Evolutionary conservation across 2,329 filamentous ascomycete species (phyloP).

Genomic region (Cladorrhinum sp.): DNA sequence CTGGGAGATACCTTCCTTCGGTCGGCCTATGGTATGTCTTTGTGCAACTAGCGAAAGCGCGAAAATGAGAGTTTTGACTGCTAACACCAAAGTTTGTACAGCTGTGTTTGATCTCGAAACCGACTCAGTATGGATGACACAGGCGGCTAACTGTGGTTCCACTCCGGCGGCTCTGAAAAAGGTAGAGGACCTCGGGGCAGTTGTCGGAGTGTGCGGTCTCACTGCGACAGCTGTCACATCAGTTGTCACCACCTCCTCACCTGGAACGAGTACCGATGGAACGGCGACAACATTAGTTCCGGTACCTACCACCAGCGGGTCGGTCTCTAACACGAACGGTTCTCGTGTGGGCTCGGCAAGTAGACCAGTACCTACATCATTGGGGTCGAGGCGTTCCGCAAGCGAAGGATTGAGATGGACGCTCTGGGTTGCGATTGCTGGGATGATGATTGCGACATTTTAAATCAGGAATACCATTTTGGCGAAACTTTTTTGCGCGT

Average conservation of each 20-base stretch:
- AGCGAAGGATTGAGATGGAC: neutral
- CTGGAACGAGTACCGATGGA: slow-evolving; percentile 1
- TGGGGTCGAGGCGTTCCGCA: neutral
- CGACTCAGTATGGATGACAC: slow-evolving; percentile 47
- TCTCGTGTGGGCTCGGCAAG: neutral
- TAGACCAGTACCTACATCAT: neutral
- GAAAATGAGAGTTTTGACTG: neutral
- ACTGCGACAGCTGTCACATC: slow-evolving; percentile 6
- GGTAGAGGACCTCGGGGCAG: slow-evolving; percentile 28
- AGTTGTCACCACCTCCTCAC: slow-evolving; percentile 7
- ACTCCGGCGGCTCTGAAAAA: slow-evolving; percentile 40
- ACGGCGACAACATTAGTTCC: neutral
- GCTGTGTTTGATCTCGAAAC: slow-evolving; percentile 52
- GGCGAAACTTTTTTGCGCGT: neutral
- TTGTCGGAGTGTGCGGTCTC: slow-evolving; percentile 27
- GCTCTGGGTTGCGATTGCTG: neutral
- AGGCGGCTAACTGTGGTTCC: slow-evolving; percentile 50
- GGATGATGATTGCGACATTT: neutral
- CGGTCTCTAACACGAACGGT: neutral
- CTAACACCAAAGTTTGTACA: neutral
- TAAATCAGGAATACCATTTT: neutral
- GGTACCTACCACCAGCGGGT: neutral
- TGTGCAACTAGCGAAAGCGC: neutral
- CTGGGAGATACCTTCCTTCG: slow-evolving; percentile 59
- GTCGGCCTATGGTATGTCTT: slow-evolving; percentile 48